These are phyloP conservation scores for Astrothelium subdiscretum DNA, from an alignment of 495 filamentous ascomycete species.

Conservation along the genomic window DNA sequence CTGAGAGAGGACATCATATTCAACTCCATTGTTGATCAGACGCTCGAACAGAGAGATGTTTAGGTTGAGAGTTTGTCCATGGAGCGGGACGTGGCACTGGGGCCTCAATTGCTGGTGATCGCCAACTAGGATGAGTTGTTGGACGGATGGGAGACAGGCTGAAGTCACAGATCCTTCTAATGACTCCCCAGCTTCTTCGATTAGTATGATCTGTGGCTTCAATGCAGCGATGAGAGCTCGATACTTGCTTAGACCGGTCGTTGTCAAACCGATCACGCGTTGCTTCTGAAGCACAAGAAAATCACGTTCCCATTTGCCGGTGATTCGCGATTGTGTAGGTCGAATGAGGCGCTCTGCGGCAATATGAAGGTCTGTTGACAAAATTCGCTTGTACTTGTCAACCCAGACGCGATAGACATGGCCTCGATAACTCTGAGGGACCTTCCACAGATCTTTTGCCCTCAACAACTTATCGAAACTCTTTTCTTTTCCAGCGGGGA, in stretches of 20 bases:
- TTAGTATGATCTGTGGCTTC: constrained; percentile 52
- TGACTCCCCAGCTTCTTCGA: constrained; percentile 69
- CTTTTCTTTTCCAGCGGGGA: constrained; percentile 16
- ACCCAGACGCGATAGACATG: constrained; percentile 40
- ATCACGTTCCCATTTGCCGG: constrained; percentile 48
- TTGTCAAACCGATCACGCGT: constrained; percentile 63
- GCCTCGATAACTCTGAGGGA: constrained; percentile 41
- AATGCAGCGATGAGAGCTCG: constrained; percentile 60
- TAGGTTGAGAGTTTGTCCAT: constrained; percentile 45
- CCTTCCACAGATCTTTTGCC: constrained; percentile 44
- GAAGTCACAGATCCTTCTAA: constrained; percentile 55
- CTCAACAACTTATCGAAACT: constrained; percentile 26
- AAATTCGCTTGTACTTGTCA: not conserved
- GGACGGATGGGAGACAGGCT: constrained; percentile 52
- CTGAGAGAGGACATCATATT: constrained; percentile 45
- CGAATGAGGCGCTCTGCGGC: constrained; percentile 34
- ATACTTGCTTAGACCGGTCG: constrained; percentile 83
- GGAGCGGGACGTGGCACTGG: constrained; percentile 41
- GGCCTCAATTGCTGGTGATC: constrained; percentile 67
- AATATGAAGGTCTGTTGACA: constrained; percentile 30
- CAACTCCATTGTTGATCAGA: constrained; percentile 56
- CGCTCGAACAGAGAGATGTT: constrained; percentile 69
- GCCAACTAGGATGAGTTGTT: constrained; percentile 66
- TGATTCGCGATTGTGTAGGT: constrained; percentile 25
- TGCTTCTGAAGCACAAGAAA: constrained; percentile 35